Conservation (phyloP, 192 early-diverging fungal genomes). For the Radiomyces spectabilis region DNA sequence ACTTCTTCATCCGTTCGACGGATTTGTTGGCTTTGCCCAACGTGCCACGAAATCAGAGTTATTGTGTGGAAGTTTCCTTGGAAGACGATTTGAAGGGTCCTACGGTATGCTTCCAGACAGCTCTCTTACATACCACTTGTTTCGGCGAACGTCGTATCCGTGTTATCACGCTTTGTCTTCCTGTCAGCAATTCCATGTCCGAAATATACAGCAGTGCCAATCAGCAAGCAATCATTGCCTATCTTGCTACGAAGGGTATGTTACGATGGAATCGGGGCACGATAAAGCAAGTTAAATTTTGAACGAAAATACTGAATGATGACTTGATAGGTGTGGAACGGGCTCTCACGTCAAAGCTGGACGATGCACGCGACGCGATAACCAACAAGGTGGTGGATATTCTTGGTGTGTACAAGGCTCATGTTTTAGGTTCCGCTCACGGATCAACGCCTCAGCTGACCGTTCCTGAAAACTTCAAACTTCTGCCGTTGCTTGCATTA, state of each 20-base stretch:
- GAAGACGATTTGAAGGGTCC: slow-evolving; percentile 46
- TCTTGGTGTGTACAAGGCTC: slow-evolving; percentile 61
- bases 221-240: slow-evolving; percentile 55
- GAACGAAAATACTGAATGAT: not conserved
- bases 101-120: slow-evolving; percentile 75
- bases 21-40: slow-evolving; percentile 79
- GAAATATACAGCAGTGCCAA: slow-evolving; percentile 66
- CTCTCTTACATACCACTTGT: slow-evolving; percentile 72
- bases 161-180: slow-evolving; percentile 71
- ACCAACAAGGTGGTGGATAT: slow-evolving; percentile 66
- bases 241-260: slow-evolving; percentile 60
- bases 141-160: slow-evolving; percentile 78
- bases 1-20: slow-evolving; percentile 77
- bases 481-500: slow-evolving; percentile 62
- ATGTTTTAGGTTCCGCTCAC: slow-evolving; percentile 46
- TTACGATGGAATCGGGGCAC: not conserved
- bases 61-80: slow-evolving; percentile 60
- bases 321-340: slow-evolving; percentile 55
- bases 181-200: slow-evolving; percentile 57
- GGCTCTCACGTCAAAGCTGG: slow-evolving; percentile 60
- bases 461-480: slow-evolving; percentile 64
- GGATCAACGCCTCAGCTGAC: slow-evolving; percentile 61
- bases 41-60: slow-evolving; percentile 72
- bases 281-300: not conserved
- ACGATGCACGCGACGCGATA: slow-evolving; percentile 76